Evolutionary conservation across 345 rosid genomes (phyloP).

Genomic region (thale cress (Arabidopsis thaliana)): TAIR10.1 NC_003076.8:15574501-15575000

Average conservation of each 20-base stretch:
- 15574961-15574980: conserved; percentile 10
- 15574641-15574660: conserved; percentile 66
- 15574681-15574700: conserved; percentile 84
- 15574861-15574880: conserved; percentile 89
- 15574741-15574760: not conserved
- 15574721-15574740: conserved; percentile 43
- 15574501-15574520: conserved; percentile 71
- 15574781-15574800: conserved; percentile 10
- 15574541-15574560: conserved; percentile 18
- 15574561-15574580: conserved; percentile 9
- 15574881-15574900: conserved; percentile 84
- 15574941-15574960: conserved; percentile 48
- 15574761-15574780: not conserved
- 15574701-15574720: conserved; percentile 86
- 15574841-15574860: conserved; percentile 82
- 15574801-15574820: conserved; percentile 62
- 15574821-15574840: conserved; percentile 70
- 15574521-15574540: conserved; percentile 17
- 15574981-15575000: conserved; percentile 11
- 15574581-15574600: conserved; percentile 45
- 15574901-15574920: conserved; percentile 60
- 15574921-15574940: conserved; percentile 47
- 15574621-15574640: conserved; percentile 61
- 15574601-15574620: conserved; percentile 66
- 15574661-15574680: conserved; percentile 80